Base-by-base conservation (phyloP, 2,329 filamentous ascomycete genomes). In the Knufia fluminis region DNA sequence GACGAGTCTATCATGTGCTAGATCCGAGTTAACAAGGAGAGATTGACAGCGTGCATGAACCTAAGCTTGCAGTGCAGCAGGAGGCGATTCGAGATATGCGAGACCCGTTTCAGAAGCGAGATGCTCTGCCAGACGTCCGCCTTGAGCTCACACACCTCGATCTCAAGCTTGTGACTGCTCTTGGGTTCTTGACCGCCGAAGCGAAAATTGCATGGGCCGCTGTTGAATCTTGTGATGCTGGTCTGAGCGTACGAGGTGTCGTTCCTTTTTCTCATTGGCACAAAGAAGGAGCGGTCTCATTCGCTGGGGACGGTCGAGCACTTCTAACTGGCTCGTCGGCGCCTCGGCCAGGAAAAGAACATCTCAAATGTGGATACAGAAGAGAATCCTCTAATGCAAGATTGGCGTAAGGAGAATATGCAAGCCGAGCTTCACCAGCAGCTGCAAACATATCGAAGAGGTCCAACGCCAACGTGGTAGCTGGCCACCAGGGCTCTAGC, bases 51-150 rank as follows among this genome's bases (percentile, higher is more conserved):
- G 22, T 28, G 45, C 45, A 48, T 26, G 22, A 48, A 46, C 14
- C 16, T 24, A 14, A 41, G 38, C 6, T 43, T 43, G 3, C 7
- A 17, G 7, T 8, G 8, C 10, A 23, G 31, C 28, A 16, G 23
- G 35, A 20, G 33, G 4, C 23, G 33, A 12, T 22, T 33, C 23
- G 22, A 31, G 4, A 22, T 38, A 39, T 39, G 45, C 45, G 24
- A 48, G 20, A 20, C 14, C 4, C 19, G 45, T 48, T 48, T 48
- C 45, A 40, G 35, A 23, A 48, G 45, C 19, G 36, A 35, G 7
- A 9, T 23, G 22, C 17, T 12, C 16, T 23, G 22, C 28, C 16
- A 46, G 28, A 35, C n/a, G 32, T 17, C 12, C 12, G n/a, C 32
- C 20, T 46, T 17, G 22, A 26, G 23, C 22, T 26, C 17, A 10